Evolutionary conservation across 2,329 filamentous ascomycete genomes (phyloP).

Genomic region (Colletotrichum paranaense): DNA sequence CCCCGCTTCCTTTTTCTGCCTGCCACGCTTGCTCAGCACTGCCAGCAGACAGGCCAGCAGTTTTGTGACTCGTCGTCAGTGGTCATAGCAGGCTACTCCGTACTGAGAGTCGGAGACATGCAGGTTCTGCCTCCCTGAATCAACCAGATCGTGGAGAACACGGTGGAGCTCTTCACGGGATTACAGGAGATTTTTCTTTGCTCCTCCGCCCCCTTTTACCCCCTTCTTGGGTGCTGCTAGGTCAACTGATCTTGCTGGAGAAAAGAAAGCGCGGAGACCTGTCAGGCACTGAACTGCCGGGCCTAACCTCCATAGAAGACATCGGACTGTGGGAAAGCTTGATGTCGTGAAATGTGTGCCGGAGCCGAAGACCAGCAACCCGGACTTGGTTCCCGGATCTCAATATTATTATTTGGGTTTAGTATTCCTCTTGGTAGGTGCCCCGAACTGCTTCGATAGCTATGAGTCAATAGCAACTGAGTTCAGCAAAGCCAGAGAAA

Average conservation of each 20-base stretch:
- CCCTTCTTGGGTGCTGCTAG: not conserved
- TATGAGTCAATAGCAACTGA: not conserved
- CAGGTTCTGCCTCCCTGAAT: not conserved
- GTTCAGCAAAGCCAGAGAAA: not conserved
- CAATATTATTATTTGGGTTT: not conserved
- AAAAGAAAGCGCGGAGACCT: not conserved
- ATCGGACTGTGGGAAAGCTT: not conserved
- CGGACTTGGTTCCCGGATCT: not conserved
- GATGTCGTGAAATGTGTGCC: too few species aligned
- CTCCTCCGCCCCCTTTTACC: too few species aligned
- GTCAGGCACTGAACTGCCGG: not conserved
- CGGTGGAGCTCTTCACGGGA: not conserved
- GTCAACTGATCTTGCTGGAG: not conserved
- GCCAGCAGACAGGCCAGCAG: not conserved
- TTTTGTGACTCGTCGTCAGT: not conserved
- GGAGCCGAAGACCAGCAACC: not conserved
- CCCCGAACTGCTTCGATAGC: not conserved
- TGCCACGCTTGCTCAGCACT: not conserved
- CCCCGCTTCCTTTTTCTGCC: not conserved
- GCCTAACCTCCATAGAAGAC: not conserved
- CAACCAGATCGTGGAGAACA: not conserved
- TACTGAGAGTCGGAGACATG: not conserved
- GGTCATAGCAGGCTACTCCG: not conserved
- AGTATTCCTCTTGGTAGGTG: not conserved
- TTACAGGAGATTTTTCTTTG: not conserved